These are phyloP conservation scores for Xanthoceras sorbifolium DNA, from an alignment of 345 rosid species.

Conservation along the genomic window DNA sequence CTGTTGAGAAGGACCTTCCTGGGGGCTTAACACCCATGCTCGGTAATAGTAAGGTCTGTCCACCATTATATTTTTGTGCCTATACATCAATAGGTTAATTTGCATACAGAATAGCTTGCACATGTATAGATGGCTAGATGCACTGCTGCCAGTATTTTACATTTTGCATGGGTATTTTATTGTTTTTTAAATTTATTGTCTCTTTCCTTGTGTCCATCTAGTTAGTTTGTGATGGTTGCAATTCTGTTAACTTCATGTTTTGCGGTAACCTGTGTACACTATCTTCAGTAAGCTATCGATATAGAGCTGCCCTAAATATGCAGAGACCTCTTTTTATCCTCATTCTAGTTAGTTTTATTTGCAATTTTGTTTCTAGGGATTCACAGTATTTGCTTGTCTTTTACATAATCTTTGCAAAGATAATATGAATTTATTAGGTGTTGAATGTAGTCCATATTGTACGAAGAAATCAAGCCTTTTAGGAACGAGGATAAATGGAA, in stretches of 20 bases:
- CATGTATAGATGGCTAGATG: not conserved
- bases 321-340: not conserved
- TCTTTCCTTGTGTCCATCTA: not conserved
- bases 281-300: not conserved
- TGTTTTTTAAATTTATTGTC: not conserved
- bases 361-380: not conserved
- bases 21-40: constrained; percentile 95
- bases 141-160: not conserved
- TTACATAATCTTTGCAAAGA: not conserved
- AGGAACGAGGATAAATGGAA: not conserved
- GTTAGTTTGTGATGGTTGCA: not conserved
- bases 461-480: not conserved
- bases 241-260: not conserved
- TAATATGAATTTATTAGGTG: too few species aligned
- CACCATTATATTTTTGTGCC: not conserved
- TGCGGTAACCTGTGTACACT: not conserved
- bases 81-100: not conserved
- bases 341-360: not conserved
- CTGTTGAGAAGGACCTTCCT: constrained; percentile 82
- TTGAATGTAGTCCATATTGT: not conserved
- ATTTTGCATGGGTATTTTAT: not conserved
- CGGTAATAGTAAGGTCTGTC: constrained; percentile 83
- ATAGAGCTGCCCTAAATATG: not conserved
- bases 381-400: not conserved
- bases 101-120: not conserved